Evolutionary conservation across 148 eudicot genomes (phyloP).

Genomic region (Euryodendron excelsum): DNA sequence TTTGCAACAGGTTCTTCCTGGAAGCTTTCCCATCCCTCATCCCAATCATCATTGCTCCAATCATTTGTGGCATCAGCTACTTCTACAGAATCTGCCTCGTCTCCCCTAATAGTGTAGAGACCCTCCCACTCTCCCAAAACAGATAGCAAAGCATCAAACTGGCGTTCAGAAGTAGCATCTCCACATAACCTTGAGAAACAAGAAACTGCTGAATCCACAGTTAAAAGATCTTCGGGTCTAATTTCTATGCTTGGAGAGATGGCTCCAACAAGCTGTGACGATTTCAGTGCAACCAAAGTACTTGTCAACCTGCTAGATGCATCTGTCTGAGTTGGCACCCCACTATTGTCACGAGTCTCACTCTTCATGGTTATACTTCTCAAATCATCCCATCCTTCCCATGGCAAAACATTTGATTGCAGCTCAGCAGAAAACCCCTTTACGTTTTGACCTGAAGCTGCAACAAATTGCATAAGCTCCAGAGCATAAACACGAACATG

Average conservation of each 20-base stretch:
- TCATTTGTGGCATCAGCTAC: constrained; percentile 38
- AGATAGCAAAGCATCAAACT: constrained; percentile 58
- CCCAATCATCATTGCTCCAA: constrained; percentile 88
- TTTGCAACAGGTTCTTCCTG: constrained; percentile 62
- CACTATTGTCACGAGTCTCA: constrained; percentile 29
- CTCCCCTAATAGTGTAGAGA: constrained; percentile 44
- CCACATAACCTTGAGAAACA: constrained; percentile 71
- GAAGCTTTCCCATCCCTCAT: constrained; percentile 92
- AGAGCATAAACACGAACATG: constrained; percentile 68
- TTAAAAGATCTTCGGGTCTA: constrained; percentile 58
- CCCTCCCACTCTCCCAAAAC: constrained; percentile 79
- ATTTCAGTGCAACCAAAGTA: constrained; percentile 80
- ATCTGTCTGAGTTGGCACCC: constrained; percentile 35
- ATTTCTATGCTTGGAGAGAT: constrained; percentile 65
- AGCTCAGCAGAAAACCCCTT: constrained; percentile 42
- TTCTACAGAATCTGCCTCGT: constrained; percentile 37
- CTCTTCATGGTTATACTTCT: constrained; percentile 25
- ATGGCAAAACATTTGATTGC: constrained; percentile 48
- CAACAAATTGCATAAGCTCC: constrained; percentile 80
- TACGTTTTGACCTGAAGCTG: constrained; percentile 38
- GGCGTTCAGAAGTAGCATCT: constrained; percentile 44
- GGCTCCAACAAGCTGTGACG: constrained; percentile 61
- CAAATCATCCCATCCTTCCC: constrained; percentile 82
- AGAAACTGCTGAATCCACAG: constrained; percentile 68
- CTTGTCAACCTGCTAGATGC: constrained; percentile 59